These are phyloP conservation scores for Calonectria pauciramosa DNA, from an alignment of 2,329 filamentous ascomycete genomes.

Conservation along the genomic window DNA sequence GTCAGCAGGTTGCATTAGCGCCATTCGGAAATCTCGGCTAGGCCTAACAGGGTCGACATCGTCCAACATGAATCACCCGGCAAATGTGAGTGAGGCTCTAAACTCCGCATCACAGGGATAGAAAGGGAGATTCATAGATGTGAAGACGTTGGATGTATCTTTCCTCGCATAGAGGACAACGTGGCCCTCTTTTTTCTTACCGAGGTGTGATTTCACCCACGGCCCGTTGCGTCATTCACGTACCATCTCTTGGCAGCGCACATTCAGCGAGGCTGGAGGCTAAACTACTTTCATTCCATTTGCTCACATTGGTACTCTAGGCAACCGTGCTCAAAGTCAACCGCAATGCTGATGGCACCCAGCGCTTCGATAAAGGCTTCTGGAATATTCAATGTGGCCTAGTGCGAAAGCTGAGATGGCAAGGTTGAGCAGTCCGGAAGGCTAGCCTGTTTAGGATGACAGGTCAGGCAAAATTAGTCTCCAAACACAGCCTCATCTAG, in stretches of 20 bases:
- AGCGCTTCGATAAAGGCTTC: neutral
- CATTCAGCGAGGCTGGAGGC: neutral
- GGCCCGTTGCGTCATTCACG: neutral
- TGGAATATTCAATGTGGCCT: neutral
- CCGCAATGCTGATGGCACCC: neutral
- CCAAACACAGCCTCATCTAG: too few relatives aligned
- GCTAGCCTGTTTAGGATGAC: neutral
- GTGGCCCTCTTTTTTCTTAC: neutral
- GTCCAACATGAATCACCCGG: neutral
- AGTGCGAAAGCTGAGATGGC: neutral
- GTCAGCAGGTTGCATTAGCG: slow-evolving; percentile 22
- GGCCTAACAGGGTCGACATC: neutral
- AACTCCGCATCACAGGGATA: neutral
- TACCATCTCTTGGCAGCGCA: neutral
- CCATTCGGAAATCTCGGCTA: neutral
- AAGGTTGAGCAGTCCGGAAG: neutral
- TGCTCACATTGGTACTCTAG: neutral
- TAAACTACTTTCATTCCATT: neutral
- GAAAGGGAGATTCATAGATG: neutral
- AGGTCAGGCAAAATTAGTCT: neutral
- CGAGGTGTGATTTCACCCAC: neutral
- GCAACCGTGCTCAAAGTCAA: neutral
- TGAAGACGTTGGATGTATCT: neutral
- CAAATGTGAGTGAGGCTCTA: neutral
- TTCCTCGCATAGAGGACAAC: neutral